Evolutionary conservation across 2,329 filamentous ascomycete species (phyloP).

Genomic region (Incumbomyces delicatus): DNA sequence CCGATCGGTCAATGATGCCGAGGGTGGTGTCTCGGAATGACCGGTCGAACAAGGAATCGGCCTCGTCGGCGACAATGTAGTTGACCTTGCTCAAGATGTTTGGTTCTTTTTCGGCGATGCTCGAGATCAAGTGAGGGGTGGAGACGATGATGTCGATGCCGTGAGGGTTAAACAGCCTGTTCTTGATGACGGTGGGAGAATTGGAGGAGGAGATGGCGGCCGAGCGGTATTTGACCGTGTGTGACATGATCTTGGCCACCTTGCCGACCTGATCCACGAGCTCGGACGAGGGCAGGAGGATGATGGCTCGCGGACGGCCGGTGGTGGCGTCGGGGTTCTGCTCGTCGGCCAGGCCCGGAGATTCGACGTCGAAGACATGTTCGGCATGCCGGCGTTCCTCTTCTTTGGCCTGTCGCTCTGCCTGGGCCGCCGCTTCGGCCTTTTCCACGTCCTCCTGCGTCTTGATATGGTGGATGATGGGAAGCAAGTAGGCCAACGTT

Average conservation of each 20-base stretch:
- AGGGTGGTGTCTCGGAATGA: conserved; percentile 80
- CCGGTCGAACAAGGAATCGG: conserved; percentile 88
- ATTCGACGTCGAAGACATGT: conserved; percentile 53
- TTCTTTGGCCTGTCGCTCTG: conserved; percentile 27
- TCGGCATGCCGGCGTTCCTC: conserved; percentile 38
- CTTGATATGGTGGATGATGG: conserved; percentile 77
- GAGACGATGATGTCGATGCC: conserved; percentile 80
- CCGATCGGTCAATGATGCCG: conserved; percentile 68
- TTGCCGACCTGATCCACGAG: conserved; percentile 77
- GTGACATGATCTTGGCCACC: conserved; percentile 72
- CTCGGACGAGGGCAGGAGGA: conserved; percentile 87
- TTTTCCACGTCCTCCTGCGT: conserved; percentile 57
- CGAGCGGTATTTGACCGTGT: conserved; percentile 77
- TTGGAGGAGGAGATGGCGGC: conserved; percentile 71
- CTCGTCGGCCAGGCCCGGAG: conserved; percentile 50
- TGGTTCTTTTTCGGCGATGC: conserved; percentile 80
- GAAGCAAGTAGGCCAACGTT: conserved; percentile 84
- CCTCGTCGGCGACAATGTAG: conserved; percentile 87
- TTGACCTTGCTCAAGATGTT: conserved; percentile 86
- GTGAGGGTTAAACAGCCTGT: conserved; percentile 65
- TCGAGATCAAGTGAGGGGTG: conserved; percentile 80
- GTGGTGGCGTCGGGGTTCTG: conserved; percentile 62
- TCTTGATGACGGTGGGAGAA: conserved; percentile 69
- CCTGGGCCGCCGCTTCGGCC: conserved; percentile 44
- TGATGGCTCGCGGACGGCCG: conserved; percentile 70